Percentiles rank a stretch among this genome's conserved stretches.
Evolutionary conservation across 148 eudicot genomes (phyloP).

Genomic region (Bassia scoparia): DNA sequence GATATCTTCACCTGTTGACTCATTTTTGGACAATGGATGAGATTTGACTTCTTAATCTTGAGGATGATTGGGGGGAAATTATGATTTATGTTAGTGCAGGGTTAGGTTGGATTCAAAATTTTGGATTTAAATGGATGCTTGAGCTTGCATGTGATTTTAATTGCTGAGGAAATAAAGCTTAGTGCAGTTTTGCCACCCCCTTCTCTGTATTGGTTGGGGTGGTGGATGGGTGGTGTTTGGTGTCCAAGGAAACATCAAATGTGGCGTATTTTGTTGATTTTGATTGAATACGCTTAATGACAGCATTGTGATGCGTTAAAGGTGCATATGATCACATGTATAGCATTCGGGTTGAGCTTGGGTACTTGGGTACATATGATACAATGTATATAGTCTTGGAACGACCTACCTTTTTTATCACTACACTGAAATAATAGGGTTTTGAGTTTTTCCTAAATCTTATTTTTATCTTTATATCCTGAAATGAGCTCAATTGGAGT

Average conservation of each 20-base stretch:
- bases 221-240: not conserved
- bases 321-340: not conserved
- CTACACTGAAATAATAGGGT: no score
- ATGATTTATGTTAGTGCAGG: not conserved
- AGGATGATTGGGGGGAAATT: not conserved
- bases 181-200: not conserved
- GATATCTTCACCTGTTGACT: not conserved
- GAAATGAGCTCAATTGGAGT: not conserved
- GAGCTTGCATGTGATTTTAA: conserved; percentile 3
- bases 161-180: not conserved
- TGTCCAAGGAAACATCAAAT: not conserved
- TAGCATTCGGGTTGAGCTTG: not conserved
- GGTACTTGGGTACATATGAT: no score
- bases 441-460: no score
- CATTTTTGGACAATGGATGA: not conserved
- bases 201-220: not conserved
- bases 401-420: no score
- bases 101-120: not conserved
- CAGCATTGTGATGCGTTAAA: not conserved
- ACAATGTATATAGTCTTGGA: no score
- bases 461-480: no score
- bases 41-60: not conserved
- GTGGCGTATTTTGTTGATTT: not conserved
- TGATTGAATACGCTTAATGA: not conserved
- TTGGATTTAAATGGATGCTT: not conserved